phyloP scores from a whole-genome alignment of 2,329 filamentous ascomycete genomes.

The Xylariaceae sp. region DNA sequence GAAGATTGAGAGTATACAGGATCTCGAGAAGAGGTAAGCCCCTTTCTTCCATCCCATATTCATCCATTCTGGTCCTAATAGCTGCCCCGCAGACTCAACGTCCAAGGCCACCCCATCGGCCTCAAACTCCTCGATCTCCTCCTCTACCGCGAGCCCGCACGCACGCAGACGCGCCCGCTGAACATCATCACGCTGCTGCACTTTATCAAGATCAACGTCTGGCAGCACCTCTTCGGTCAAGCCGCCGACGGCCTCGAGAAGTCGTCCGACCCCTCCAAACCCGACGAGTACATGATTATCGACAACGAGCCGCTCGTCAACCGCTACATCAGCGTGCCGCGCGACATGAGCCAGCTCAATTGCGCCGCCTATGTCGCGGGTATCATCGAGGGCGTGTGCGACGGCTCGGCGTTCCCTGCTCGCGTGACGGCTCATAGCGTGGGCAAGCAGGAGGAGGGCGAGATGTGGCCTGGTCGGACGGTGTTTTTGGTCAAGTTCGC shows the following conservation, averaged over 20 bases:
- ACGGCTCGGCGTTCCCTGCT: slow-evolving; percentile 84
- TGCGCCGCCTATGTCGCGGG: slow-evolving; percentile 94
- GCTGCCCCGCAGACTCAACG: slow-evolving; percentile 61
- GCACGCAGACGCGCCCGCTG: slow-evolving; percentile 70
- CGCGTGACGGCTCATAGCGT: slow-evolving; percentile 85
- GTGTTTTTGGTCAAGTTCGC: slow-evolving; percentile 94
- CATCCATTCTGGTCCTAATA: not conserved
- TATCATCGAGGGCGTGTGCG: slow-evolving; percentile 91
- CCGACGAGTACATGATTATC: slow-evolving; percentile 97
- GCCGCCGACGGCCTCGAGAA: slow-evolving; percentile 92
- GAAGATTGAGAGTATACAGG: slow-evolving; percentile 84
- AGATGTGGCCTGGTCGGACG: slow-evolving; percentile 94
- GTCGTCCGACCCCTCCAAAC: slow-evolving; percentile 70
- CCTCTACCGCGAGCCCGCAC: slow-evolving; percentile 70
- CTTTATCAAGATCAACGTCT: slow-evolving; percentile 88
- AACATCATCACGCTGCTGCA: slow-evolving; percentile 88
- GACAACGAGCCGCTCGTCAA: slow-evolving; percentile 98
- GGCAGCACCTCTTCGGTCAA: slow-evolving; percentile 85
- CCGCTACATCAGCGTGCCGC: slow-evolving; percentile 84
- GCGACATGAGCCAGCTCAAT: slow-evolving; percentile 94
- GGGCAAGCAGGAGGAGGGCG: slow-evolving; percentile 48
- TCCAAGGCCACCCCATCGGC: slow-evolving; percentile 89
- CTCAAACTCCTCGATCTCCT: slow-evolving; percentile 93
- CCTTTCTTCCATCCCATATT: not conserved
- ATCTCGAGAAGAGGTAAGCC: slow-evolving; percentile 78